Percentiles rank a stretch among this genome's conserved stretches.
Conservation (phyloP, 2,329 filamentous ascomycete species). For the Exophiala spinifera region DNA sequence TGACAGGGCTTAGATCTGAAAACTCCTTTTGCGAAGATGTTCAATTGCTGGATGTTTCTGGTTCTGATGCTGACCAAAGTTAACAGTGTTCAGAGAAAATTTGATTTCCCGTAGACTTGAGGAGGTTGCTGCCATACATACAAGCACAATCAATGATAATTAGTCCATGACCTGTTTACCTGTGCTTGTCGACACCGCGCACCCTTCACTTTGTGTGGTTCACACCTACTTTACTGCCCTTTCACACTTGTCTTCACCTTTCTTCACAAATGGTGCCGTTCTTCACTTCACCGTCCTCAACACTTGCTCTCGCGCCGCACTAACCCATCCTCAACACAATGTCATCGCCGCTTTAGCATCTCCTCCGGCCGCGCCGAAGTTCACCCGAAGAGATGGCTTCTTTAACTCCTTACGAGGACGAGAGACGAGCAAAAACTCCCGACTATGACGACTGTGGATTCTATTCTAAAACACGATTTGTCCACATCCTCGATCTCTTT, state of each 20-base stretch:
- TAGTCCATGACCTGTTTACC: neutral
- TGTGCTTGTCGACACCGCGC: neutral
- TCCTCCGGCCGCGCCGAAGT: no score
- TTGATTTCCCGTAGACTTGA: neutral
- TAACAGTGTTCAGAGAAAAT: neutral
- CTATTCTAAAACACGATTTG: neutral
- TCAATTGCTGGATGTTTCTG: neutral
- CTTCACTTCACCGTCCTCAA: neutral
- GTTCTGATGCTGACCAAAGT: slow-evolving; percentile 2
- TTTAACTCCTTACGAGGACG: no score
- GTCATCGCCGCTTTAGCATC: no score
- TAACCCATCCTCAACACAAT: no score
- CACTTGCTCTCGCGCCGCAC: neutral
- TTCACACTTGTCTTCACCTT: neutral
- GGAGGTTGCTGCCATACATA: neutral
- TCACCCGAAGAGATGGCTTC: no score
- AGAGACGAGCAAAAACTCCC: neutral
- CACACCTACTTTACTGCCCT: neutral
- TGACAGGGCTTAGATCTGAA: slow-evolving; percentile 63
- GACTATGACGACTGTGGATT: neutral
- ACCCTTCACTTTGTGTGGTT: neutral
- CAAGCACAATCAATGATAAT: neutral
- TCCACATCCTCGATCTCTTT: neutral
- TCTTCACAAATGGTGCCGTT: neutral
- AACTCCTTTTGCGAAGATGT: neutral